phyloP scores from a whole-genome alignment of 2,329 filamentous ascomycete species.

The Apiospora marii region DNA sequence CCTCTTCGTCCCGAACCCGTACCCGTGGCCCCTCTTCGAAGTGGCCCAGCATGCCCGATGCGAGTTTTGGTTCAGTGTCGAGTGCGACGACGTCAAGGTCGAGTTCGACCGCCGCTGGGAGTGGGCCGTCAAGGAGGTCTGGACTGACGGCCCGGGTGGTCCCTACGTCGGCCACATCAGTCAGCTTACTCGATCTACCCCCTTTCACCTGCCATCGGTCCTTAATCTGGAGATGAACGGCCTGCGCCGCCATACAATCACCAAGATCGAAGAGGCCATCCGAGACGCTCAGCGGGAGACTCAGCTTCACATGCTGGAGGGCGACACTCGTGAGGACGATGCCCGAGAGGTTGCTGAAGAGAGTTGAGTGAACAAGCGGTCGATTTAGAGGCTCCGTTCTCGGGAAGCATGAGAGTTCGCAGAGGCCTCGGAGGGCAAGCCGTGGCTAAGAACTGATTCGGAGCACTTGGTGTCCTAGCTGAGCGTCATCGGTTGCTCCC shows the following conservation, averaged over 20 bases:
- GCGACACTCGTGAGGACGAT: not conserved
- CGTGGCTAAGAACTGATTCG: not conserved
- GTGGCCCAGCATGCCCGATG: not conserved
- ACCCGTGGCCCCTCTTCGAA: not conserved
- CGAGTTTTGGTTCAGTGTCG: not conserved
- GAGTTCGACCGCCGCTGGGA: not conserved
- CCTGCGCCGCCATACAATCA: not conserved
- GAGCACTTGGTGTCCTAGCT: not conserved
- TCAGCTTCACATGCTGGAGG: not conserved
- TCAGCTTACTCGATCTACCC: not conserved
- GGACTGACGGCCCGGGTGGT: not conserved
- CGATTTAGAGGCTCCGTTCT: not conserved
- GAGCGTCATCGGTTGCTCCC: not conserved
- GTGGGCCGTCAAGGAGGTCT: not conserved
- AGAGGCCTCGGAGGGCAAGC: not conserved
- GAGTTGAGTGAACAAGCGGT: not conserved
- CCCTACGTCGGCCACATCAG: not conserved
- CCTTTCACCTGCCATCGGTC: not conserved
- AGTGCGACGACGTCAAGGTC: not conserved
- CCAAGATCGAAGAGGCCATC: not conserved
- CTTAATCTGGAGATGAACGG: not conserved
- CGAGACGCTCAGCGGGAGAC: not conserved
- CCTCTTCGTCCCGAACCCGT: not conserved
- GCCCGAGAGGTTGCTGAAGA: no score
- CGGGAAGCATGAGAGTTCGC: not conserved